Conservation (phyloP, 192 early-diverging fungal species). For the Coemansia sp. region DNA sequence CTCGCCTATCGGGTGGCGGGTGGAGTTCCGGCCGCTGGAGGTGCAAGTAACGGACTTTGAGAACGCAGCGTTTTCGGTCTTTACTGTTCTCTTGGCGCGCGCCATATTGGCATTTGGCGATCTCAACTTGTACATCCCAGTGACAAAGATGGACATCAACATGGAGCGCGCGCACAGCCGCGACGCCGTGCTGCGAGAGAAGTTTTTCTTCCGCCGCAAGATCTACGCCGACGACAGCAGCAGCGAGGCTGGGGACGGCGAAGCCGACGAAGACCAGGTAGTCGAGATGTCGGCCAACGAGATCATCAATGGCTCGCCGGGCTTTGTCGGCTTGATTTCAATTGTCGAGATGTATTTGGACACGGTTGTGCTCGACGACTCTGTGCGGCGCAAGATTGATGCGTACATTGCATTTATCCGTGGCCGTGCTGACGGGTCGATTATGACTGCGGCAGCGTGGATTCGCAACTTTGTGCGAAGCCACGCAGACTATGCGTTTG, state of each 20-base stretch:
- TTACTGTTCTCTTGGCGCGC: conserved; percentile 87
- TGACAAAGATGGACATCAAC: conserved; percentile 94
- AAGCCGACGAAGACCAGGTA: conserved; percentile 49
- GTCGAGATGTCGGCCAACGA: conserved; percentile 83
- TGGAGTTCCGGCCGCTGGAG: conserved; percentile 97
- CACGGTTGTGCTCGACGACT: conserved; percentile 63
- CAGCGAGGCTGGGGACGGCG: conserved; percentile 7
- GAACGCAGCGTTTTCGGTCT: conserved; percentile 93
- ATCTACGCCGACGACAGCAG: conserved; percentile 21
- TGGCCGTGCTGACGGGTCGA: conserved; percentile 74
- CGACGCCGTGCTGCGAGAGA: conserved; percentile 75
- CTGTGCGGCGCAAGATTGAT: conserved; percentile 68
- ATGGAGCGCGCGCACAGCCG: conserved; percentile 85
- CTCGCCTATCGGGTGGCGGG: conserved; percentile 93
- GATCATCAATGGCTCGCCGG: conserved; percentile 82
- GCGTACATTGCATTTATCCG: conserved; percentile 78
- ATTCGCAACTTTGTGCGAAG: conserved; percentile 82
- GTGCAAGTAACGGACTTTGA: conserved; percentile 96
- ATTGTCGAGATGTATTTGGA: conserved; percentile 85
- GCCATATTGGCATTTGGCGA: conserved; percentile 78
- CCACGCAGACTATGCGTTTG: conserved; percentile 86
- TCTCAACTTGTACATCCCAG: conserved; percentile 94
- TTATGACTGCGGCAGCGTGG: conserved; percentile 88
- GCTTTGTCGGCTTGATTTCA: conserved; percentile 81
- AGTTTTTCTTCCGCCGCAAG: conserved; percentile 87